Evolutionary conservation across 169 alveolate species (phyloP).

Genomic region (Blepharisma undulans): DNA sequence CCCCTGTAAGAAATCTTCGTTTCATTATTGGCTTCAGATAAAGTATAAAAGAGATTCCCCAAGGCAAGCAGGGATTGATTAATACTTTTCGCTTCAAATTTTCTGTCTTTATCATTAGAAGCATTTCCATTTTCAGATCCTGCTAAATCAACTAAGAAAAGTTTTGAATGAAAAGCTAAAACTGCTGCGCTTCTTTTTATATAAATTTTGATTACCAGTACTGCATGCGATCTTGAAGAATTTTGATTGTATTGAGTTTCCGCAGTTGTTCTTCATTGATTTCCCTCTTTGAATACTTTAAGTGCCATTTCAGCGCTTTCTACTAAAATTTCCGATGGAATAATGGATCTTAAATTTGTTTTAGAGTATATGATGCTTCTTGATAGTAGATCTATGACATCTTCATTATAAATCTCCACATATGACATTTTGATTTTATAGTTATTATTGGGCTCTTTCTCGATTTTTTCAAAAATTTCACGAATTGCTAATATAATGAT

Average conservation of each 20-base stretch:
- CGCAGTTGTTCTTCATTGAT: constrained; percentile 89
- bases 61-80: constrained; percentile 91
- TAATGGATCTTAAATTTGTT: constrained; percentile 87
- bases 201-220: constrained; percentile 81
- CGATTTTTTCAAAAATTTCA: constrained; percentile 82
- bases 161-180: constrained; percentile 76
- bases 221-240: constrained; percentile 90
- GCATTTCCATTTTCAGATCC: constrained; percentile 94
- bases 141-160: constrained; percentile 92
- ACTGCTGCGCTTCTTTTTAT: constrained; percentile 80
- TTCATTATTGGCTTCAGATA: constrained; percentile 77
- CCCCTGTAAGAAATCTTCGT: too few relatives aligned
- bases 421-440: constrained; percentile 81
- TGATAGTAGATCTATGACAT: constrained; percentile 88
- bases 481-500: constrained; percentile 88
- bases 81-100: constrained; percentile 94
- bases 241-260: constrained; percentile 92
- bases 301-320: constrained; percentile 85
- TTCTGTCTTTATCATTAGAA: constrained; percentile 86
- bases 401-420: constrained; percentile 93
- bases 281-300: constrained; percentile 83
- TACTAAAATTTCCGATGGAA: constrained; percentile 79
- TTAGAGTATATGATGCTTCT: constrained; percentile 71
- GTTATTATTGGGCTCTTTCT: constrained; percentile 52
- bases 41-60: constrained; percentile 93